These are phyloP conservation scores for Cutaneotrichosporon cavernicola DNA, from an alignment of 1,284 basidiomycete species.

Conservation along the genomic window DNA sequence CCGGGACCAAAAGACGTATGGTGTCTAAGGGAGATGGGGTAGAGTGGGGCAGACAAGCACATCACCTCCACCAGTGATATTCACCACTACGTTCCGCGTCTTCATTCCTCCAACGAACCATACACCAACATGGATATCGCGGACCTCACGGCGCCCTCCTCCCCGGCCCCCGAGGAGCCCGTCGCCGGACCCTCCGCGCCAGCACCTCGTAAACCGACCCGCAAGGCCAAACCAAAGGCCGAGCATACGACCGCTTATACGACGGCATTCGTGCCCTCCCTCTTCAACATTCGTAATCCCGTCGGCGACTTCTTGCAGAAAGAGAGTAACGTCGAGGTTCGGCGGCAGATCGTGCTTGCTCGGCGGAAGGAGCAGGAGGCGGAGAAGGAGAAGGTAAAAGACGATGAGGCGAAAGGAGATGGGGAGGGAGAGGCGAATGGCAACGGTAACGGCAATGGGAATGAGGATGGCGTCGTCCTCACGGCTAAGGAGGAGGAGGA, in stretches of 20 bases:
- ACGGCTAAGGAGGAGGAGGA: conserved; percentile 6
- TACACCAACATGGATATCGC: not conserved
- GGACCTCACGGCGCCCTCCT: not conserved
- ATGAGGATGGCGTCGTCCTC: not conserved
- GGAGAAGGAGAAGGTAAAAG: conserved; percentile 18
- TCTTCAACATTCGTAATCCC: conserved; percentile 49
- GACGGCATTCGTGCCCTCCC: conserved; percentile 41
- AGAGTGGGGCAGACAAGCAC: not conserved
- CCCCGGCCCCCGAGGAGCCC: not conserved
- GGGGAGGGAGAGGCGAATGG: conserved; percentile 7
- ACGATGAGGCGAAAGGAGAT: conserved; percentile 8
- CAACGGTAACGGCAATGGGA: not conserved
- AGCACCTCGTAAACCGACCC: conserved; percentile 11
- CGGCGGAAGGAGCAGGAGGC: conserved; percentile 30
- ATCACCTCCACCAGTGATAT: not conserved
- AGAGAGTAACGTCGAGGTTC: conserved; percentile 46
- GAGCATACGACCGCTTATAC: conserved; percentile 39
- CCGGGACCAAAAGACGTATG: too few relatives aligned
- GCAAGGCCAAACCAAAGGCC: conserved; percentile 20
- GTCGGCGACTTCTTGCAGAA: conserved; percentile 44
- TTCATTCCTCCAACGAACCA: too few relatives aligned
- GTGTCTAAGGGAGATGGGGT: too few relatives aligned
- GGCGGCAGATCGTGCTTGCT: conserved; percentile 37
- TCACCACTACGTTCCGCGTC: too few relatives aligned
- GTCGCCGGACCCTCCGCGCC: conserved; percentile 16